phyloP scores from a whole-genome alignment of 2,329 filamentous ascomycete species.

The Alternaria metachromatica region DNA sequence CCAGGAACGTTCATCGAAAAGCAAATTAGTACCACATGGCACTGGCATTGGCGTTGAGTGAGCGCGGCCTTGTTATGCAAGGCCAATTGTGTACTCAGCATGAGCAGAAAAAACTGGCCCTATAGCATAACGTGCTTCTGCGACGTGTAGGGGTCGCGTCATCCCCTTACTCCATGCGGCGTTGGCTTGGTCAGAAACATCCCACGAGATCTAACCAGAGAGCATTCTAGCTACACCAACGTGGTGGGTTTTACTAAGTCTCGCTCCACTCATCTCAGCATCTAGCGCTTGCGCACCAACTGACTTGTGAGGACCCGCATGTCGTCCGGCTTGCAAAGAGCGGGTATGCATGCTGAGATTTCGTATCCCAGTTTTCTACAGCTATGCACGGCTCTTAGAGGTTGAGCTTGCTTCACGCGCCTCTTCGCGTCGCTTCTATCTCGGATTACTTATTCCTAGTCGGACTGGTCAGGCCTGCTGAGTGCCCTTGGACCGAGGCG shows the following conservation, averaged over 20 bases:
- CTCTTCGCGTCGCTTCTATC: constrained; percentile 20
- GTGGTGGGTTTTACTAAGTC: constrained; percentile 29
- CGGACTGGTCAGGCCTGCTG: constrained; percentile 10
- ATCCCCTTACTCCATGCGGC: constrained; percentile 24
- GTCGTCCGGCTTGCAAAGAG: constrained; percentile 18
- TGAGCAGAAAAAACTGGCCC: constrained; percentile 8
- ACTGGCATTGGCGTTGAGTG: constrained; percentile 6
- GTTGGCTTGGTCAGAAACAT: constrained; percentile 25
- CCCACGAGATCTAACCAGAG: constrained; percentile 33
- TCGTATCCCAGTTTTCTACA: constrained; percentile 23
- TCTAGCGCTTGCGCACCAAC: constrained; percentile 23
- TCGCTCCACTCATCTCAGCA: constrained; percentile 24
- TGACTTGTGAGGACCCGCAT: constrained; percentile 18
- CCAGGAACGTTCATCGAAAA: constrained; percentile 20
- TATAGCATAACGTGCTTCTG: constrained; percentile 18
- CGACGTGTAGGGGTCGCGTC: constrained; percentile 24
- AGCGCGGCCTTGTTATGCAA: constrained; percentile 21
- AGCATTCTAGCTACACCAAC: constrained; percentile 27
- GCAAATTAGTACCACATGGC: constrained; percentile 21
- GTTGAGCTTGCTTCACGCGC: constrained; percentile 19
- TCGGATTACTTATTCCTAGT: constrained; percentile 24
- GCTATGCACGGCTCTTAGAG: constrained; percentile 20
- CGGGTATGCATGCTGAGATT: constrained; percentile 27
- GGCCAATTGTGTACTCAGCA: constrained; percentile 9
- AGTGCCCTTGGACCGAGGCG: constrained; percentile 24